Evolutionary conservation across 2,329 filamentous ascomycete species (phyloP), one percentile per base, ranked within the genome.

Genomic region (Penicillium sp.): DNA sequence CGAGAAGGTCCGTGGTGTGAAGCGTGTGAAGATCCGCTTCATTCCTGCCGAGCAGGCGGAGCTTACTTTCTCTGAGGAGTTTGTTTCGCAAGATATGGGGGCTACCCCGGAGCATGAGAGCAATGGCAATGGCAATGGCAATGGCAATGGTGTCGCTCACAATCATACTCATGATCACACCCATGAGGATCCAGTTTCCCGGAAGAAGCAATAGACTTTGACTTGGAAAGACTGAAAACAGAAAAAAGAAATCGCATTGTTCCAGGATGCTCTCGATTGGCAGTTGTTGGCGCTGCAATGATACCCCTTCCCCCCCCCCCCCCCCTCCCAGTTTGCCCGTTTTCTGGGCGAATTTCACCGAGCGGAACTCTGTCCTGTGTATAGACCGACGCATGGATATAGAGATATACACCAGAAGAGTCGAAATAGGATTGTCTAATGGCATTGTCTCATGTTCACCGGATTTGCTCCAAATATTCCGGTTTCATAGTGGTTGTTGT

Each of bases 11-110:
- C 86, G 91, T 60, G 94, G 95, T 1, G 91, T 95, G 40, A 88
- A 92, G 74, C 86, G 90, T 63, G 85, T 99, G 36, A 89, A 90
- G 61, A 84, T 98, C 53, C 87, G 92, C 43, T 98, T 98, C 72
- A 85, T 95, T 33, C 85, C 89, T 39, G 85, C 86, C 66, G 87
- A 90, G 18, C 81, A 83, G 31, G 75, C 79, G 13, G 75, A 80
- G 33, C 79, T 79, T 41, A 82, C 84, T 56, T 84, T 88, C 68
- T 87, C 90, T 60, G 90, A 96, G 72, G 92, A 98, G 74, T 93
- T 92, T 69, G 90, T 93, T 62, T 77, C 83, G 2, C 84, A 85
- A 2, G 84, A 89, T 66, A 78, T 82, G 14, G 77, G 78, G 67
- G 79, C 77, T 41, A 86, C 81, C 66, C 86, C 85, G 3, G 87